Base-by-base conservation (phyloP, 768 basidiomycete species). In the Mycena polygramma region DNA sequence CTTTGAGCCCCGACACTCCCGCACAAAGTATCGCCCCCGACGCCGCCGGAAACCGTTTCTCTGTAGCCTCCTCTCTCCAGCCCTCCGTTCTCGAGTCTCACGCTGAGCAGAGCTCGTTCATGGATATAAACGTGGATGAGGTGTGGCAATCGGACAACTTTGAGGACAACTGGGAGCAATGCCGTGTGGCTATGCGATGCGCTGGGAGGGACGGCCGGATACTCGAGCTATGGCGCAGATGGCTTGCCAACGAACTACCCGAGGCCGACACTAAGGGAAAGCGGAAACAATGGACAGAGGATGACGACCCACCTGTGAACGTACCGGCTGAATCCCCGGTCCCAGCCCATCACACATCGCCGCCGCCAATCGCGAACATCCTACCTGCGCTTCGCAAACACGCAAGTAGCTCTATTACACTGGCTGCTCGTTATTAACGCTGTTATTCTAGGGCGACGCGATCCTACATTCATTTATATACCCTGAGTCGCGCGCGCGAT, bases 201-300 rank as follows among this genome's bases (percentile, higher is more conserved):
- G 82, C 90, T 41, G 87, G 85, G 36, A 82, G 87, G 55, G 94
- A 95, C 73, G 93, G 94, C 9, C 86, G 87, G 66, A 93, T 89
- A 77, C 83, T 95, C 19, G 94, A 95, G 63, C 77, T 93, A 14
- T 95, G 94, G 94, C 84, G 82, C 66, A 75, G 81, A 45, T 95
- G 94, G 94, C 84, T 95, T 17, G 85, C 81, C 1, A 80, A 84
- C 48, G 76, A 82, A 68, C 81, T 75, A 11, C 81, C 75, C n/a
- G 46, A 57, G 69, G 72, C 74, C 46, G 72, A 76, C 65, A 24
- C 41, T 57, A 83, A 83, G 62, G 80, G 80, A 20, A 85, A 83
- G 76, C 73, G 77, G 70, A 85, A 84, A 68, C 85, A 86, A 71
- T 84, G 85, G 83, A 83, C 82, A 2, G 85, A 87, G 69, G 87